Evolutionary conservation across 2,329 filamentous ascomycete species (phyloP), one percentile per base, ranked within the genome.

Genomic region (Lasiodiplodia gonubiensis): DNA sequence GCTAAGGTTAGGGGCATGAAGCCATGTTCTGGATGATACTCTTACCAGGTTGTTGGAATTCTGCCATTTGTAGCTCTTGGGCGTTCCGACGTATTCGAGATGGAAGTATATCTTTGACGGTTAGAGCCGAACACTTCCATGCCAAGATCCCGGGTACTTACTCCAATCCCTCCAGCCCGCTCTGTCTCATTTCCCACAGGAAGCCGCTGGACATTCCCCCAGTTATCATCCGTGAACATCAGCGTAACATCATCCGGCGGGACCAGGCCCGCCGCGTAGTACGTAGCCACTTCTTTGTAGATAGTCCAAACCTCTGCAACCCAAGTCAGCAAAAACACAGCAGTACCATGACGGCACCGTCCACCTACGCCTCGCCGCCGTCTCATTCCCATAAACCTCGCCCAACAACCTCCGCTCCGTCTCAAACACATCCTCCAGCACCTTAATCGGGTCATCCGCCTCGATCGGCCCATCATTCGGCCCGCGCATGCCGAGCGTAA

Each of bases 251-350:
- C 70, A 5, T 72, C 68, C 1, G 70, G 70, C 18, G 68, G 67
- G 4, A 52, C 60, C 4, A 73, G 42, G 18, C 71, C 71, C 7
- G 68, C 69, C 5, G 67, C 70, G 54, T 70, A 72, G 59, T 73
- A 73, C 2, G 65, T 70, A 14, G 60, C 64, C 14, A 73, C 71
- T 46, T 72, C 71, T 63, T 72, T 72, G 53, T 72, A 72, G 6
- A 71, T 67, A 2, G 70, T 70, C 70, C 69, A 70, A 11, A 73
- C 68, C 68, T 72, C 63, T 35, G 23, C 21, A 10, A 2, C 1
- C 1, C 4, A 4, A 14, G 60, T 30, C 53, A 55, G 27, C 30
- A 21, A 37, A 7, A 7, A 30, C 8, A 7, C 8, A 30, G 1
- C 27, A 30, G 5, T 5, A 7, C 1, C 5, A 27, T 30, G 27